Evolutionary conservation across 176 grass and related monocot species (phyloP).

Genomic region (Dendrocalamus sinicus): DNA sequence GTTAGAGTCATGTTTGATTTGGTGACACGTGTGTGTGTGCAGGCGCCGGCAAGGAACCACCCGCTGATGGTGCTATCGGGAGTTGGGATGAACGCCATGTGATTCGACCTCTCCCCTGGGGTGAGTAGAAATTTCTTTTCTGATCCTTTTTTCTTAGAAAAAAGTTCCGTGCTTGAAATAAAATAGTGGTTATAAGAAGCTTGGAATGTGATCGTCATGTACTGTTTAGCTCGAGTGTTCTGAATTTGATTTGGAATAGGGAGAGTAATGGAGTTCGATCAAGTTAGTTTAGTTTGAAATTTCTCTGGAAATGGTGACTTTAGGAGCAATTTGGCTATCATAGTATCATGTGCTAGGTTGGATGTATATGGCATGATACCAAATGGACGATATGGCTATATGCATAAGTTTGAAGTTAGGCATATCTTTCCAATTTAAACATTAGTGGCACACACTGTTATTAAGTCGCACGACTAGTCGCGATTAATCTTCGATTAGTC

Average conservation of each 20-base stretch:
- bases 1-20: too few species aligned
- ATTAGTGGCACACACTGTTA: not conserved
- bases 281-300: not conserved
- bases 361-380: not conserved
- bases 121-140: too few species aligned
- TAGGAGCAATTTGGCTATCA: not conserved
- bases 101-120: too few species aligned
- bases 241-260: not conserved
- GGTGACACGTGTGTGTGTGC: too few species aligned
- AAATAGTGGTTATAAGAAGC: too few species aligned
- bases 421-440: not conserved
- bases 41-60: too few species aligned
- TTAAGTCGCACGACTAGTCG: too few species aligned
- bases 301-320: not conserved
- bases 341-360: not conserved
- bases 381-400: not conserved
- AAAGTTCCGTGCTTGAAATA: too few species aligned
- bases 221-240: not conserved
- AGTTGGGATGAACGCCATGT: too few species aligned
- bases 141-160: too few species aligned
- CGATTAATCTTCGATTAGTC: too few species aligned
- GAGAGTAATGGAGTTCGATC: not conserved
- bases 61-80: too few species aligned
- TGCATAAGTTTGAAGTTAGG: not conserved
- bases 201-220: not conserved